These are phyloP conservation scores for Cynara cardunculus DNA, from an alignment of 129 eudicot species.

Conservation along the genomic window DNA sequence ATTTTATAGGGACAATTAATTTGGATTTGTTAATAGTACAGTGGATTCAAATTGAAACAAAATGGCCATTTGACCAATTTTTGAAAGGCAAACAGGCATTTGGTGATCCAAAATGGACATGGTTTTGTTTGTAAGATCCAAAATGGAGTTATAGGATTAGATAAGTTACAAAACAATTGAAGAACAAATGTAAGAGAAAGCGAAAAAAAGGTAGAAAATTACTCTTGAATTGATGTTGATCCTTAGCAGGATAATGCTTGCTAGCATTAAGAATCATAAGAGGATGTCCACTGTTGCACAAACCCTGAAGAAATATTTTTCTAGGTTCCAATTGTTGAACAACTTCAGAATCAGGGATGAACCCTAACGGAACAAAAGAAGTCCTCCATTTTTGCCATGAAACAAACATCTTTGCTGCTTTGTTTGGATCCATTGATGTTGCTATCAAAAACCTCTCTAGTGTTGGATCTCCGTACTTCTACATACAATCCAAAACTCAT, in stretches of 20 bases:
- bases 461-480: slow-evolving; percentile 42
- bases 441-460: slow-evolving; percentile 53
- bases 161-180: background rate
- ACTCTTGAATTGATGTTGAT: slow-evolving; percentile 50
- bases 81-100: background rate
- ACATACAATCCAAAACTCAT: background rate
- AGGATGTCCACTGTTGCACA: slow-evolving; percentile 32
- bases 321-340: slow-evolving; percentile 28
- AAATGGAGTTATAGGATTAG: background rate
- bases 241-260: slow-evolving; percentile 44
- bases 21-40: slow-evolving; percentile 9
- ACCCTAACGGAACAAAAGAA: slow-evolving; percentile 38
- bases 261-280: slow-evolving; percentile 29
- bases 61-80: background rate
- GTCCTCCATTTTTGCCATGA: slow-evolving; percentile 56
- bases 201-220: background rate
- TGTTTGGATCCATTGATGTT: slow-evolving; percentile 45
- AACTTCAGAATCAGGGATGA: slow-evolving; percentile 47
- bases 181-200: background rate
- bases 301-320: slow-evolving; percentile 43
- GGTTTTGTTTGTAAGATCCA: background rate
- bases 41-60: background rate
- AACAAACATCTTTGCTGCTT: slow-evolving; percentile 59
- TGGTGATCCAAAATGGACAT: background rate
- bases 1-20: background rate